These are phyloP conservation scores for Blastobotrys proliferans DNA, from an alignment of 1,139 yeast genomes.

Conservation along the genomic window DNA sequence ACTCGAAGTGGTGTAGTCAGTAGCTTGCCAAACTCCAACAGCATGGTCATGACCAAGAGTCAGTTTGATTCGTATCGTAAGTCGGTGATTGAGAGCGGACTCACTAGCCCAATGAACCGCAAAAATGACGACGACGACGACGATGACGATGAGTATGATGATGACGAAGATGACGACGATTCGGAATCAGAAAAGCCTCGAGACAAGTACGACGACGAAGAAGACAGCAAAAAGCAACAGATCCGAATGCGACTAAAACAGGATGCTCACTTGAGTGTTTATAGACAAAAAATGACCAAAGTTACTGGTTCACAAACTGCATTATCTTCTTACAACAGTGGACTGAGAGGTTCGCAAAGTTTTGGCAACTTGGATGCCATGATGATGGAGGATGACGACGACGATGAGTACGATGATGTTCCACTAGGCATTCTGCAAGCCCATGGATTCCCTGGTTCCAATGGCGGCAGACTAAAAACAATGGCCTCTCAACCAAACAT, in stretches of 20 bases:
- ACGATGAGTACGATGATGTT: slow-evolving; percentile 39
- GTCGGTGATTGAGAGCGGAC: slow-evolving; percentile 20
- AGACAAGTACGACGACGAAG: slow-evolving; percentile 27
- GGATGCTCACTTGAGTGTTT: slow-evolving; percentile 39
- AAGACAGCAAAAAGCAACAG: slow-evolving; percentile 26
- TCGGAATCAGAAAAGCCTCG: slow-evolving; percentile 15
- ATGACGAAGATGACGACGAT: slow-evolving; percentile 21
- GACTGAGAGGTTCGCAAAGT: slow-evolving; percentile 15
- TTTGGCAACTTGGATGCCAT: slow-evolving; percentile 15
- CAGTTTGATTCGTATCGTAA: slow-evolving; percentile 36
- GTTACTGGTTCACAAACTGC: slow-evolving; percentile 35
- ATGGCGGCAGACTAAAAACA: slow-evolving; percentile 16
- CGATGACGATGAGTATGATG: slow-evolving; percentile 19
- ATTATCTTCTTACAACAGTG: slow-evolving; percentile 17
- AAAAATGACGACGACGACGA: slow-evolving; percentile 18
- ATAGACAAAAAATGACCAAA: slow-evolving; percentile 42
- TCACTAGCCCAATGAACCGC: slow-evolving; percentile 12
- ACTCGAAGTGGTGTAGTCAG: slow-evolving; percentile 4
- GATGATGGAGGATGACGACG: slow-evolving; percentile 25
- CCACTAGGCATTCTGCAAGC: slow-evolving; percentile 41
- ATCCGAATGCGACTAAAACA: slow-evolving; percentile 36
- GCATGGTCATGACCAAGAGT: slow-evolving; percentile 33
- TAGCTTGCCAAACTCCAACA: slow-evolving; percentile 4
- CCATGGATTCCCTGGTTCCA: slow-evolving; percentile 36
- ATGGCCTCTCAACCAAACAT: slow-evolving; percentile 25